phyloP scores from a whole-genome alignment of 2,329 filamentous ascomycete genomes.

The Venturiaceae sp. region DNA sequence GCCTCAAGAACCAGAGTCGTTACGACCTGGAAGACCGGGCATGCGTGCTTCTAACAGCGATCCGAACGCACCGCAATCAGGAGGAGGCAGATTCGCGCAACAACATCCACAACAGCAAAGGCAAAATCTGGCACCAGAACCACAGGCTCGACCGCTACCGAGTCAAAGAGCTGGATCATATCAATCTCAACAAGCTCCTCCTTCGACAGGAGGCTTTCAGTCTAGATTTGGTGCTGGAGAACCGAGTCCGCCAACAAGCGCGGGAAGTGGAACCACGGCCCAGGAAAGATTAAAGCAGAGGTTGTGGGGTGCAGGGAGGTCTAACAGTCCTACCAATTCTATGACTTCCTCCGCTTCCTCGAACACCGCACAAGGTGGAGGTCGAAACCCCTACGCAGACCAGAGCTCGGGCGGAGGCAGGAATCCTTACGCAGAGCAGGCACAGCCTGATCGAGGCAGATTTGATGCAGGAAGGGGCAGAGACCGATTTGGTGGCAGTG shows the following conservation, averaged over 20 bases:
- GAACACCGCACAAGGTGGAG: not conserved
- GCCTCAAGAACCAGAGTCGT: conserved; percentile 30
- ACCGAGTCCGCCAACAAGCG: conserved; percentile 26
- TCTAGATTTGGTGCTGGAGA: conserved; percentile 12
- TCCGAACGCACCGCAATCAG: not conserved
- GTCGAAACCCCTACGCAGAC: not conserved
- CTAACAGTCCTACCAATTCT: conserved; percentile 42
- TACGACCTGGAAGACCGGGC: conserved; percentile 30
- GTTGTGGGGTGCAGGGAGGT: conserved; percentile 59
- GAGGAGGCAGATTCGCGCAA: not conserved
- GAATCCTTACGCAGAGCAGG: conserved; percentile 1
- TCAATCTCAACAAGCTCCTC: conserved; percentile 42
- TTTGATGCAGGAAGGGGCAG: not conserved
- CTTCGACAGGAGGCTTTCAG: conserved; percentile 19
- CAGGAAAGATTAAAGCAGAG: conserved; percentile 76
- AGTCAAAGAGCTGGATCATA: conserved; percentile 68
- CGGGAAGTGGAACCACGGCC: conserved; percentile 45
- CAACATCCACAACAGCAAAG: not conserved
- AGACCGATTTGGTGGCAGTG: conserved; percentile 4
- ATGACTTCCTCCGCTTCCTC: conserved; percentile 11
- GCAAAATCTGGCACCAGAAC: not conserved
- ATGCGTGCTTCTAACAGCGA: conserved; percentile 18
- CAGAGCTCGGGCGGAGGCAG: not conserved
- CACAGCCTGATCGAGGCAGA: not conserved
- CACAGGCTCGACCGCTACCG: conserved; percentile 47